Evolutionary conservation across 345 rosid genomes (phyloP).

Genomic region (Nephelium lappaceum): DNA sequence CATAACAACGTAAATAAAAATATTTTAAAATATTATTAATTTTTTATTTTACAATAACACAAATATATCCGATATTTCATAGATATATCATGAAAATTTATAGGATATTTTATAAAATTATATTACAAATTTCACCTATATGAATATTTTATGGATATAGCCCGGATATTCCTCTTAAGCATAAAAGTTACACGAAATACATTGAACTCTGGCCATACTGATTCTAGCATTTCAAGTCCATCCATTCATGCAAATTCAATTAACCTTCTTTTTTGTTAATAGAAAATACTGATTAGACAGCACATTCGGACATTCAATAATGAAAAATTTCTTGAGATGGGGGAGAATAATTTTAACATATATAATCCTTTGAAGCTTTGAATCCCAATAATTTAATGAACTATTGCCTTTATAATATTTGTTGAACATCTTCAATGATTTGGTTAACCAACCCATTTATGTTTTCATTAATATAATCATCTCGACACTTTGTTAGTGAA

Average conservation of each 20-base stretch:
- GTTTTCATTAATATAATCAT: constrained; percentile 1
- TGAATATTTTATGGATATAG: too few species aligned
- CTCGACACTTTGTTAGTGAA: neutral
- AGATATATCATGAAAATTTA: too few species aligned
- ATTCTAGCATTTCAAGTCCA: neutral
- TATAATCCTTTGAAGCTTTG: neutral
- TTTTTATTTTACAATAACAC: too few species aligned
- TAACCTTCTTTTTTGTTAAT: neutral
- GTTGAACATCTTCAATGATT: constrained; percentile 6
- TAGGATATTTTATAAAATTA: too few species aligned
- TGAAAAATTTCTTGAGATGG: constrained; percentile 4
- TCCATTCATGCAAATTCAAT: neutral
- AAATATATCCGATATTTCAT: too few species aligned
- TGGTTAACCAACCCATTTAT: constrained; percentile 9
- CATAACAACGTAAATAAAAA: too few species aligned
- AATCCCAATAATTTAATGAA: neutral
- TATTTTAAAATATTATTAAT: too few species aligned
- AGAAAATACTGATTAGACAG: too few species aligned
- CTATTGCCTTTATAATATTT: neutral
- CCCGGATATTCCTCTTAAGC: too few species aligned
- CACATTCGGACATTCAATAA: neutral
- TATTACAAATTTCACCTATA: too few species aligned
- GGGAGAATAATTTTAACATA: neutral
- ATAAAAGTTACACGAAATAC: neutral
- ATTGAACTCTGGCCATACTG: neutral